These are phyloP conservation scores for Venturia pyrina DNA, from an alignment of 2,329 filamentous ascomycete genomes.

Conservation along the genomic window DNA sequence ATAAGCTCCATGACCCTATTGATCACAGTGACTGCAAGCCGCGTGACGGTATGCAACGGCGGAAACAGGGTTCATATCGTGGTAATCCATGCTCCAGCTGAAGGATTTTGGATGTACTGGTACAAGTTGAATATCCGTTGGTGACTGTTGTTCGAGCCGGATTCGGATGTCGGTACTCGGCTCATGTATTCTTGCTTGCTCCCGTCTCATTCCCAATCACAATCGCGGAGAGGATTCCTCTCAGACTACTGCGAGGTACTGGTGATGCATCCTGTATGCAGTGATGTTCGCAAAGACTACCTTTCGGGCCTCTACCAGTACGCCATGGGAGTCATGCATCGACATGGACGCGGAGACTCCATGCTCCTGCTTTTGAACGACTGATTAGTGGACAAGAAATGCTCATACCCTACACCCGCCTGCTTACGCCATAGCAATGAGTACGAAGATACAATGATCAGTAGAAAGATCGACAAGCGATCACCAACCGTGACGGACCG, in stretches of 20 bases:
- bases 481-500: neutral
- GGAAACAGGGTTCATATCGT: neutral
- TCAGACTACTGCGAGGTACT: slow-evolving; percentile 1
- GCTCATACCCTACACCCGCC: neutral
- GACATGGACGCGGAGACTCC: neutral
- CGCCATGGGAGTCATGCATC: neutral
- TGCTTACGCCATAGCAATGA: neutral
- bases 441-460: neutral
- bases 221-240: neutral
- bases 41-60: neutral
- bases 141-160: neutral
- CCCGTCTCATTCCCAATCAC: neutral
- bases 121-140: neutral
- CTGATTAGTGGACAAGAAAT: neutral
- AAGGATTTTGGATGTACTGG: neutral
- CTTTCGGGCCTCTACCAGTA: neutral
- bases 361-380: neutral
- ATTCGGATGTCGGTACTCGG: neutral
- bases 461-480: neutral
- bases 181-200: neutral
- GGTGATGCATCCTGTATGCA: neutral
- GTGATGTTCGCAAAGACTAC: neutral
- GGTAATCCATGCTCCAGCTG: neutral
- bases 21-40: neutral
- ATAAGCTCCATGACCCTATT: neutral